Base-by-base conservation (phyloP, 164 flowering plant species). In the Cinnamomum chago region DNA sequence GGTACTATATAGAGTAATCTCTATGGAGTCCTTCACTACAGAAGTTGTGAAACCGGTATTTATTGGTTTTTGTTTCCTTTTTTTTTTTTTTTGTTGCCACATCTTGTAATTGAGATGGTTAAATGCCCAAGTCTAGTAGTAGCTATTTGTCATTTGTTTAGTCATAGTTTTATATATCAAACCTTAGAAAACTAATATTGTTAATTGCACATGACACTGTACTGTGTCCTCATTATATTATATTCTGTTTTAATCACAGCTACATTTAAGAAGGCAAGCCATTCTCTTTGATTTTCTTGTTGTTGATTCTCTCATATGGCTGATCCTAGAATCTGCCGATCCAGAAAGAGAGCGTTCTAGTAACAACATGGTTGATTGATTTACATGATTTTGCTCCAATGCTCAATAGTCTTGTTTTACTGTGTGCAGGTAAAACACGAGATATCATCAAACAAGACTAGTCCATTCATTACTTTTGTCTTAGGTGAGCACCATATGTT, bases 391-490 rank as follows among this genome's bases (percentile, higher is more conserved):
- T 28, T 22, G n/a, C 62, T 11, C 50, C 20, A 24, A 51, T 68
- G 69, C 50, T 2, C 40, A 25, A 50, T 28, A 22, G 68, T 62
- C 28, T 78, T 82, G 82, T 73, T 52, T 73, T 23, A 75, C 70
- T 76, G 68, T 73, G 75, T 80, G 86, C 79, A 92, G 98, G 88
- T 67, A 70, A 76, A 82, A 74, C 77, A 65, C 79, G 84, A 82
- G 79, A 20, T 33, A 24, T 79, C 75, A 47, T 28, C 78, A 13
- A 70, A 75, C 75, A 80, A 74, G 78, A 83, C 67, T 77, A 72
- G 73, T 51, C 92, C 91, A 50, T 89, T 91, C 81, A 84, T 94
- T 71, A 80, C 92, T 65, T 94, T 94, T 84, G 98, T 94, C 67
- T 71, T 94, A 81, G 98, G 98, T 94, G 84, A 83, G 78, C 71